Percentiles rank a stretch among this genome's conserved stretches.
Evolutionary conservation across 257 asterid species (phyloP).

Genomic region (Solanum sejunctum): DNA sequence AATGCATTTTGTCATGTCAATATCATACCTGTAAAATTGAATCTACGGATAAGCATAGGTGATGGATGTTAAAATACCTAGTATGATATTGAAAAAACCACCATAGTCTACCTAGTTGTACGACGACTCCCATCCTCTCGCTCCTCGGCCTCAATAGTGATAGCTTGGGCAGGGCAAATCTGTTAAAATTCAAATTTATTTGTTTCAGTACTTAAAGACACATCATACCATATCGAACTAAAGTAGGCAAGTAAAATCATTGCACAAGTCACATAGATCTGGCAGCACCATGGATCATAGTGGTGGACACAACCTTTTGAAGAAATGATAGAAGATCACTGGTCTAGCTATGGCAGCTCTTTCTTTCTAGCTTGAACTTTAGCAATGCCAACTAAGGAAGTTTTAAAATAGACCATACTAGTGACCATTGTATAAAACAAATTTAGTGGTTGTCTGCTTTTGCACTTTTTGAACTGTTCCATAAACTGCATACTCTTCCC

Average conservation of each 20-base stretch:
- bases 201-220: background rate
- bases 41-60: background rate
- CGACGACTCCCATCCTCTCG: slow-evolving; percentile 97
- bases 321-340: background rate
- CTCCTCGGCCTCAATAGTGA: slow-evolving; percentile 91
- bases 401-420: background rate
- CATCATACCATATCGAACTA: background rate
- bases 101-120: slow-evolving; percentile 55
- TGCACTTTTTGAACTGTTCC: background rate
- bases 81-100: background rate
- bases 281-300: background rate
- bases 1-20: slow-evolving; percentile 94
- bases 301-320: background rate
- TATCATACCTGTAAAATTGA: slow-evolving; percentile 55
- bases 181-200: slow-evolving; percentile 2
- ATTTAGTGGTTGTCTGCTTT: background rate
- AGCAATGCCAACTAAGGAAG: background rate
- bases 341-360: background rate
- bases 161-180: slow-evolving; percentile 96
- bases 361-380: background rate
- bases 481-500: background rate
- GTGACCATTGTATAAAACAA: background rate
- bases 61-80: background rate
- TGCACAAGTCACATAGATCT: background rate
- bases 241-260: background rate